Evolutionary conservation across 2,329 filamentous ascomycete genomes (phyloP).

Genomic region (Hypomyces perniciosus): DNA sequence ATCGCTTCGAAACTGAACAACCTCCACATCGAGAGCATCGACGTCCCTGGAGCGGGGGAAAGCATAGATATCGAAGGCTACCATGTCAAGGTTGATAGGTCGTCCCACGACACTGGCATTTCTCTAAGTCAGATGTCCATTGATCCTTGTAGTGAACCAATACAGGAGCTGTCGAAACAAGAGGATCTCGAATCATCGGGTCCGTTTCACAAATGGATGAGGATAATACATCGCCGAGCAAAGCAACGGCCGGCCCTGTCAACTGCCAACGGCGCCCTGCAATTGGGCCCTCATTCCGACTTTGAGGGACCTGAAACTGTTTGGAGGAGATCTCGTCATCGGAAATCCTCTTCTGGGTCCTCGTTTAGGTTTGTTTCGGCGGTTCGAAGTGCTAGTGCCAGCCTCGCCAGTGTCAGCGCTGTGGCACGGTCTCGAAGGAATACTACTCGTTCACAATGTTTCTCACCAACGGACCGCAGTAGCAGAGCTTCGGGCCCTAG

Average conservation of each 20-base stretch:
- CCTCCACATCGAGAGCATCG: conserved; percentile 23
- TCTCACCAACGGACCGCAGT: conserved; percentile 56
- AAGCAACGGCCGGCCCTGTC: conserved; percentile 27
- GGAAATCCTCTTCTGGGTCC: conserved; percentile 62
- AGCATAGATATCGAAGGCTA: conserved; percentile 24
- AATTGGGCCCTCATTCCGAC: background rate
- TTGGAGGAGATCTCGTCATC: conserved; percentile 28
- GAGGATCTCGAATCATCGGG: conserved; percentile 14
- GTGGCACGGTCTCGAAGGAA: conserved; percentile 53
- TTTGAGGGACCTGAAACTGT: background rate
- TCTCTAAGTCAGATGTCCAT: conserved; percentile 22
- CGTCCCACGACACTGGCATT: conserved; percentile 6
- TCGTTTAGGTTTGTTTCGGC: conserved; percentile 76
- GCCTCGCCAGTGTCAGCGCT: conserved; percentile 66
- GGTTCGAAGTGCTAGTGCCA: conserved; percentile 75
- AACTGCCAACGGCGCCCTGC: background rate
- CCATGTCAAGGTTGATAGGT: background rate
- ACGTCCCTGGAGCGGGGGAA: conserved; percentile 33
- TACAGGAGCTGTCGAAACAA: conserved; percentile 3
- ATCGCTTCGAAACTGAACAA: conserved; percentile 21
- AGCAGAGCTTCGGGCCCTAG: conserved; percentile 55
- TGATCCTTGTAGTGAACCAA: conserved; percentile 15
- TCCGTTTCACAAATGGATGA: conserved; percentile 70
- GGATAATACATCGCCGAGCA: conserved; percentile 56
- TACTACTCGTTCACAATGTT: conserved; percentile 44